Conservation (phyloP, 768 basidiomycete genomes). For the Lentinula boryana region DNA sequence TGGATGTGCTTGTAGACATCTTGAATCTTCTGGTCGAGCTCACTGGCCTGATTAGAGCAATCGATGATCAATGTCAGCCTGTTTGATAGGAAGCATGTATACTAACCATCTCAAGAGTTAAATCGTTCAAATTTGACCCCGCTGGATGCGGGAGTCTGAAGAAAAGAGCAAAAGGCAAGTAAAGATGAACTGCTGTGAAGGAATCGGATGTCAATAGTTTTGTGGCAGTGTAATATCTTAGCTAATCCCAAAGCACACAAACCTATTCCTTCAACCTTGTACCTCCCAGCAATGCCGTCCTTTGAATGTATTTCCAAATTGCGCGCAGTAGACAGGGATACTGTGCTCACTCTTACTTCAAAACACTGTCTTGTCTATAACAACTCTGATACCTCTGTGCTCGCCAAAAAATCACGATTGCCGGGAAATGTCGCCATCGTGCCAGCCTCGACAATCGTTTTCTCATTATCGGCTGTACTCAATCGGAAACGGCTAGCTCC, state of each 20-base stretch:
- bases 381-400: constrained; percentile 17
- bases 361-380: constrained; percentile 31
- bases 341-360: constrained; percentile 38
- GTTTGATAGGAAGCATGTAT: background rate
- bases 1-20: constrained; percentile 86
- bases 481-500: constrained; percentile 36
- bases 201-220: constrained; percentile 5
- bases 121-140: constrained; percentile 25
- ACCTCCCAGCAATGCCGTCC: background rate
- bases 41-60: constrained; percentile 35
- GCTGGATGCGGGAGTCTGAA: constrained; percentile 13
- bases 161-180: background rate
- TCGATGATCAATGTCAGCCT: constrained; percentile 5
- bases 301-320: constrained; percentile 22
- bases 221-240: constrained; percentile 4
- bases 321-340: constrained; percentile 37
- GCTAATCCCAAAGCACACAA: background rate
- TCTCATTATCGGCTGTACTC: constrained; percentile 50
- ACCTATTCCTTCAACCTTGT: no score
- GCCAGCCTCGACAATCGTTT: constrained; percentile 39
- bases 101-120: constrained; percentile 10
- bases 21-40: constrained; percentile 91
- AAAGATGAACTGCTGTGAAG: constrained; percentile 8
- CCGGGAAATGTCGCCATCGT: constrained; percentile 42
- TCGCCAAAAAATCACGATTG: constrained; percentile 30